These are phyloP conservation scores for Sequoiadendron giganteum DNA, from an alignment of 75 land plant genomes.

Conservation along the genomic window DNA sequence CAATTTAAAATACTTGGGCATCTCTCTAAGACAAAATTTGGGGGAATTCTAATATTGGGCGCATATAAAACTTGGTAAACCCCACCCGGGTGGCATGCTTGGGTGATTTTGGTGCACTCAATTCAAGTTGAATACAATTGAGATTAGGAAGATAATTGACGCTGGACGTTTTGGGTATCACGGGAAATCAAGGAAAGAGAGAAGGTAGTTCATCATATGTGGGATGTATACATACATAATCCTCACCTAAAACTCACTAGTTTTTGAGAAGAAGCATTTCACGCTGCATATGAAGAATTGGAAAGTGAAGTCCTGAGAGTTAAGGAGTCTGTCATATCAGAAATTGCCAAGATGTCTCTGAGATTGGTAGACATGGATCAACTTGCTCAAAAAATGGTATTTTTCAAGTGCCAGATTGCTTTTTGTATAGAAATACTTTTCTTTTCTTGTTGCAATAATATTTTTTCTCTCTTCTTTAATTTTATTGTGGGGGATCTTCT, in stretches of 20 bases:
- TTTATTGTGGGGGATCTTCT: not conserved
- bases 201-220: constrained; percentile 65
- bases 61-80: not conserved
- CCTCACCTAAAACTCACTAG: constrained; percentile 27
- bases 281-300: constrained; percentile 66
- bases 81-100: not conserved
- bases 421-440: not conserved
- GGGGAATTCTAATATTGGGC: not conserved
- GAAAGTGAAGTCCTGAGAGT: constrained; percentile 38
- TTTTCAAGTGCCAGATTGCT: not conserved
- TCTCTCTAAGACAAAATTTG: not conserved
- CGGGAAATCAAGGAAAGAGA: constrained; percentile 68
- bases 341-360: constrained; percentile 66
- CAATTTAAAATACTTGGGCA: not conserved
- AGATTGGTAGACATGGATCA: constrained; percentile 33
- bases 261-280: constrained; percentile 71
- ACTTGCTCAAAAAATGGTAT: not conserved
- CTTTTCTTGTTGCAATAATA: not conserved
- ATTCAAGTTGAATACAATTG: not conserved
- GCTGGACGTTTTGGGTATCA: not conserved
- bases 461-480: not conserved
- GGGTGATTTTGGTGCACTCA: not conserved
- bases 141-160: not conserved
- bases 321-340: constrained; percentile 47
- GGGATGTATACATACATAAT: constrained; percentile 57